Evolutionary conservation across 1,139 yeast genomes (phyloP), one percentile per base, ranked within the genome.

Genomic region (Lodderomyces pseudojiufengensis): DNA sequence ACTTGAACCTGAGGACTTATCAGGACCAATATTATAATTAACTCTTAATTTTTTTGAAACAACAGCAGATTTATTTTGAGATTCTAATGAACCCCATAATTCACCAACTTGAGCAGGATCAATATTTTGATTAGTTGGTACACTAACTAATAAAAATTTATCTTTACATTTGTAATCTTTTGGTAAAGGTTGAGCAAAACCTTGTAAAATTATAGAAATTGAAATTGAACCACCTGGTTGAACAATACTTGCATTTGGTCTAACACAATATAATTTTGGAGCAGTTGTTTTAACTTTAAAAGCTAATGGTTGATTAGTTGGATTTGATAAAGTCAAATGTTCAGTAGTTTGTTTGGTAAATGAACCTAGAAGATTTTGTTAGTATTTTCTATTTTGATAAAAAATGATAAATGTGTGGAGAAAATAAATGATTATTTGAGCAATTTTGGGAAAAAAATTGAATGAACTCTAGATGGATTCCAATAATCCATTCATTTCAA

Each of bases 211-310:
- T 48, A 92, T 84, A 34, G 90, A 77, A 35, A 92, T 85, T 41
- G 83, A 78, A 37, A 80, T 67, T 9, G 80, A 62, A 45, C 77
- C 76, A 27, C 95, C 94, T 10, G 97, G 92, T 28, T 70, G 73
- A 39, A 92, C 71, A 28, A 83, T 64, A 20, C 95, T 78, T 39
- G 97, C 94, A 60, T 90, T 92, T 42, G 98, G 98, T 63, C 96
- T 82, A 38, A 92, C 97, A 61, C 96, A 86, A 69, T 90, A 86
- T 59, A 87, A 73, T 61, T 86, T 90, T 41, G 99, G 99, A 10
- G 97, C 97, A 8, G 99, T 92, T 33, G 99, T 92, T 65, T 92
- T 94, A 55, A 94, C 97, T 69, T 94, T 94, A 72, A 87, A 92
- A 23, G 96, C 96, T 53, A 77, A 64, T 33, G 83, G 73, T 27